Evolutionary conservation across 345 rosid species (phyloP).

Genomic region (Moricandia moricandioides): DNA sequence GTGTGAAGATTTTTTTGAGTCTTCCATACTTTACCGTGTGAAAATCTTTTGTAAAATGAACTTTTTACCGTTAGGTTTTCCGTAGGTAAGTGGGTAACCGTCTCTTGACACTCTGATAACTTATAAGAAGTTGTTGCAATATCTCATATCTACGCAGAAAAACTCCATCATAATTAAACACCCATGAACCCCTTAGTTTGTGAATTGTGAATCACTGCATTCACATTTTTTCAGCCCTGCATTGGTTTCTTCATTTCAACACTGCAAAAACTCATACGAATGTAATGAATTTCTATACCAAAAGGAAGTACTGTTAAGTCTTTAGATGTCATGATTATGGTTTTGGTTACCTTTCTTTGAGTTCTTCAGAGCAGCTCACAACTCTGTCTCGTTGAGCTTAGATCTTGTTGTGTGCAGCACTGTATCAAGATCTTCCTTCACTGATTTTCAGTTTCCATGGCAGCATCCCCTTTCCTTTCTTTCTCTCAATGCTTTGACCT

Average conservation of each 20-base stretch:
- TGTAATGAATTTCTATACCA: not conserved
- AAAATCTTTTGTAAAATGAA: conserved; percentile 3
- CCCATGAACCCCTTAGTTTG: not conserved
- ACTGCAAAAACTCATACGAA: conserved; percentile 2
- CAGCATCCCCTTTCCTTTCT: conserved; percentile 55
- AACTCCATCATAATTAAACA: conserved; percentile 1
- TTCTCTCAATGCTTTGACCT: conserved; percentile 35
- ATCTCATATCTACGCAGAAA: conserved; percentile 58
- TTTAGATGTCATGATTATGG: not conserved
- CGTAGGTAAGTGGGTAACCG: conserved; percentile 62
- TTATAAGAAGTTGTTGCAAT: conserved; percentile 62
- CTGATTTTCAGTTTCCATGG: conserved; percentile 64
- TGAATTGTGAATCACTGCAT: conserved; percentile 18
- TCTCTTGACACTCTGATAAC: conserved; percentile 86
- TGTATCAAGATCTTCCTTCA: conserved; percentile 82
- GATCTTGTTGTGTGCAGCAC: conserved; percentile 60
- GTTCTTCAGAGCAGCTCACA: conserved; percentile 60
- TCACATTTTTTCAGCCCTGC: conserved; percentile 53
- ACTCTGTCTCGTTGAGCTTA: conserved; percentile 53
- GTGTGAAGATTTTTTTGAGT: not conserved
- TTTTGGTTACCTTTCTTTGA: conserved; percentile 71
- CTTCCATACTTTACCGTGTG: conserved; percentile 16
- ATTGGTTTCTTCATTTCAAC: conserved; percentile 48
- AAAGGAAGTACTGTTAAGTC: not conserved
- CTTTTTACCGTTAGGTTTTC: conserved; percentile 25